Evolutionary conservation across 371 early-diverging fungal genomes (phyloP).

Genomic region (Mortierella sp.): DNA sequence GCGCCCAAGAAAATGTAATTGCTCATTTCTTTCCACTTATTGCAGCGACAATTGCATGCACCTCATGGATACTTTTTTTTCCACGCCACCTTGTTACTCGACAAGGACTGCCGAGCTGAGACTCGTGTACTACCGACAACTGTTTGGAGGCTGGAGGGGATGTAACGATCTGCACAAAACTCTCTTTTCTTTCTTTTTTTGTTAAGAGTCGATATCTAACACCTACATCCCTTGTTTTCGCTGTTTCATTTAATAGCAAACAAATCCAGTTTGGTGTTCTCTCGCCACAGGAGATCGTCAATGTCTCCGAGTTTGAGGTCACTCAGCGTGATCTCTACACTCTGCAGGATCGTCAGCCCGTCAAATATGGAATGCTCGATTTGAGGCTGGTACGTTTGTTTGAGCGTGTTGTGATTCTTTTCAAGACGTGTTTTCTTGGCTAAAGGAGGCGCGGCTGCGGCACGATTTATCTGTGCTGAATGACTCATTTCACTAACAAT

Average conservation of each 20-base stretch:
- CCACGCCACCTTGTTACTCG: not conserved
- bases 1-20: conserved; percentile 86
- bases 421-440: not conserved
- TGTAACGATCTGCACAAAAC: too few species aligned
- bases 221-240: conserved; percentile 4
- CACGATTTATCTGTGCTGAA: conserved; percentile 8
- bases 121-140: too few species aligned
- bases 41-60: not conserved
- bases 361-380: conserved; percentile 92
- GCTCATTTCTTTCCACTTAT: not conserved
- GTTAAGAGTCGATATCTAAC: too few species aligned
- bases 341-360: conserved; percentile 82
- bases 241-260: conserved; percentile 64
- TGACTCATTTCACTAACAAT: conserved; percentile 36
- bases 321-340: conserved; percentile 94
- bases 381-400: conserved; percentile 76
- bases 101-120: too few species aligned
- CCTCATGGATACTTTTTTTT: not conserved
- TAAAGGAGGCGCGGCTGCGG: conserved; percentile 20
- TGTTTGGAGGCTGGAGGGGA: too few species aligned
- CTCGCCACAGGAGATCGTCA: conserved; percentile 86
- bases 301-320: conserved; percentile 91
- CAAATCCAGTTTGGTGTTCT: conserved; percentile 93
- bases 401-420: not conserved
- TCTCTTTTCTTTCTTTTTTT: not conserved